Evolutionary conservation across 2,329 filamentous ascomycete species (phyloP).

Genomic region (Alternaria ventricosa): DNA sequence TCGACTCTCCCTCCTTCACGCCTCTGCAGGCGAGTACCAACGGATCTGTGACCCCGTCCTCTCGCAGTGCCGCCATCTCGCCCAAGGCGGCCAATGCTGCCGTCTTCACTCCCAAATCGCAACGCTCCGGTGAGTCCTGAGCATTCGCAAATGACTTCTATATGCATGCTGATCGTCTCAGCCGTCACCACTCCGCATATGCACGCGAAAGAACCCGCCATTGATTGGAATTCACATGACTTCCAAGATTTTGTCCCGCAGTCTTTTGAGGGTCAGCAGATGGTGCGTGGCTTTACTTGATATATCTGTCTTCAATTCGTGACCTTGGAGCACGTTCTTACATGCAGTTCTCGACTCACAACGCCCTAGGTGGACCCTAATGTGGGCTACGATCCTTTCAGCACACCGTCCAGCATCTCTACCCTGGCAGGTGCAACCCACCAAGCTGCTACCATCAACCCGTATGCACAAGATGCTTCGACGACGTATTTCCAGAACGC

Average conservation of each 20-base stretch:
- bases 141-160: background rate
- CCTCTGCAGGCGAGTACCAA: slow-evolving; percentile 64
- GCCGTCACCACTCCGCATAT: slow-evolving; percentile 52
- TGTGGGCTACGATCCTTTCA: slow-evolving; percentile 55
- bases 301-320: background rate
- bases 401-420: slow-evolving; percentile 43
- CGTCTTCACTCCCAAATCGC: slow-evolving; percentile 76
- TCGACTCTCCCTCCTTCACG: slow-evolving; percentile 95
- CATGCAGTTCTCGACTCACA: slow-evolving; percentile 5
- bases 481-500: slow-evolving; percentile 70
- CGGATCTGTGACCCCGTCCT: slow-evolving; percentile 53
- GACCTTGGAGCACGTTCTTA: background rate
- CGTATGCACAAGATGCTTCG: slow-evolving; percentile 77
- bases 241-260: slow-evolving; percentile 64
- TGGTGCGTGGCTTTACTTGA: slow-evolving; percentile 50
- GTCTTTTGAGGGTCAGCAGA: slow-evolving; percentile 56
- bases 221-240: slow-evolving; percentile 57
- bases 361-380: slow-evolving; percentile 41
- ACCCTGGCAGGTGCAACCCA: slow-evolving; percentile 45
- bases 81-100: slow-evolving; percentile 90
- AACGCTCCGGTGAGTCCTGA: slow-evolving; percentile 48
- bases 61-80: slow-evolving; percentile 79
- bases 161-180: slow-evolving; percentile 29
- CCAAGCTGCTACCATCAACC: slow-evolving; percentile 58
- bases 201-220: slow-evolving; percentile 55